These are phyloP conservation scores for Rhizophora mangle DNA, from an alignment of 345 rosid genomes.

Conservation along the genomic window DNA sequence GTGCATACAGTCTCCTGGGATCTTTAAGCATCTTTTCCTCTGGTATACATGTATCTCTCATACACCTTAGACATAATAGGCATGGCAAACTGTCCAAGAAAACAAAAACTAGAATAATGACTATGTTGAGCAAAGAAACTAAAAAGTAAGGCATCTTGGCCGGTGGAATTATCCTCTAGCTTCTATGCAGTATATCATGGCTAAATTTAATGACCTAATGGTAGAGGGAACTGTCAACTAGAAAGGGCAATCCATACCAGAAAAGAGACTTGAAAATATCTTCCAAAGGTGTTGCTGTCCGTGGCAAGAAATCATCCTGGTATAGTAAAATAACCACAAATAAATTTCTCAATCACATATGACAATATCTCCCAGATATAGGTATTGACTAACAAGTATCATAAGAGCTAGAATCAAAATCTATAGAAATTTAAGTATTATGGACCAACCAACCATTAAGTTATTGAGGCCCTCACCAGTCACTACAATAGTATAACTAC, in stretches of 20 bases:
- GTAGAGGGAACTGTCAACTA: background rate
- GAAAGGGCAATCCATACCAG: constrained; percentile 52
- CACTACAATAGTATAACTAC: too few relatives aligned
- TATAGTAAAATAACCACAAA: constrained; percentile 17
- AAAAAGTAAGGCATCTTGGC: background rate
- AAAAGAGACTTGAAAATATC: constrained; percentile 98
- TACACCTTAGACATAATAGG: constrained; percentile 71
- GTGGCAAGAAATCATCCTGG: constrained; percentile 95
- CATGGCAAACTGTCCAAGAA: constrained; percentile 75
- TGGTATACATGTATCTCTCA: constrained; percentile 90
- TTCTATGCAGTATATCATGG: too few relatives aligned
- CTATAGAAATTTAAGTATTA: too few relatives aligned
- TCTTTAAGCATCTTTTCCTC: constrained; percentile 88
- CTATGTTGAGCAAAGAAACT: background rate
- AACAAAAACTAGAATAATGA: constrained; percentile 13
- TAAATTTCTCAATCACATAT: background rate
- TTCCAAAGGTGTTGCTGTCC: constrained; percentile 92
- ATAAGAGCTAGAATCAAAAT: too few relatives aligned
- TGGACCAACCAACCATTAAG: too few relatives aligned
- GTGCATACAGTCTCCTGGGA: constrained; percentile 94
- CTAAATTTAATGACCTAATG: background rate
- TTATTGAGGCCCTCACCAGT: too few relatives aligned
- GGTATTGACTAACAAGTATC: background rate
- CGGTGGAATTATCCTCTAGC: too few relatives aligned
- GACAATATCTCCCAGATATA: background rate